Conservation (phyloP, 2,329 filamentous ascomycete genomes). For the Tolypocladium paradoxum region DNA sequence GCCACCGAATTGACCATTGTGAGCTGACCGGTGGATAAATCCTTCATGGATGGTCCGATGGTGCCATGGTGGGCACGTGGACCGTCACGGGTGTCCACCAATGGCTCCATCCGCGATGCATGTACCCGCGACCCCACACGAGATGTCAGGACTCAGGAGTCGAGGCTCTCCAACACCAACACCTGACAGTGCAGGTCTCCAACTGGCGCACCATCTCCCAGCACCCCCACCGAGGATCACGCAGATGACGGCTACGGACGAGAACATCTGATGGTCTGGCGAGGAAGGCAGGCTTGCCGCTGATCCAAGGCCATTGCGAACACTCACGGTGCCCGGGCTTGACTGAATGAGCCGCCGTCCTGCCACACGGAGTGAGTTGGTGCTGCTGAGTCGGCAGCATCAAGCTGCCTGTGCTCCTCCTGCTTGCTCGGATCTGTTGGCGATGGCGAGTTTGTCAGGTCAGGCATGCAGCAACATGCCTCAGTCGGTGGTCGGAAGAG, state of each 20-base stretch:
- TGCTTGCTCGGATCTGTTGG: not conserved
- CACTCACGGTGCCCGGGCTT: no score
- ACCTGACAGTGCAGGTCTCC: no score
- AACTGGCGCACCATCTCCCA: not conserved
- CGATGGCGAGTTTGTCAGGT: not conserved
- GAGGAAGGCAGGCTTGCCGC: not conserved
- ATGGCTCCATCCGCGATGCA: not conserved
- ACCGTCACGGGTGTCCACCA: no score
- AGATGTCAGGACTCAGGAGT: not conserved
- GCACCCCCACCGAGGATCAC: not conserved
- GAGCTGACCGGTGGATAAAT: no score
- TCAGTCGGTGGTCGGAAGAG: not conserved
- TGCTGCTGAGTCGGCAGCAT: not conserved
- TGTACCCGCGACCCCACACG: not conserved
- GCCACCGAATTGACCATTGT: no score
- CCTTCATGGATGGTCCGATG: not conserved
- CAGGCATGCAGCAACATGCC: no score
- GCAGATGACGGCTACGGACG: not conserved
- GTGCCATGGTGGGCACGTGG: not conserved
- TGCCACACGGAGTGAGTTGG: no score
- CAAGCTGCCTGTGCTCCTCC: not conserved
- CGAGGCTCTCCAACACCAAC: not conserved
- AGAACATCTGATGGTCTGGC: no score
- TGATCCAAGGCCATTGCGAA: not conserved
- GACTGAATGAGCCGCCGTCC: not conserved